Evolutionary conservation across 202 grass and related monocot genomes (phyloP).

Genomic region (Dendrocalamus latiflorus): DNA sequence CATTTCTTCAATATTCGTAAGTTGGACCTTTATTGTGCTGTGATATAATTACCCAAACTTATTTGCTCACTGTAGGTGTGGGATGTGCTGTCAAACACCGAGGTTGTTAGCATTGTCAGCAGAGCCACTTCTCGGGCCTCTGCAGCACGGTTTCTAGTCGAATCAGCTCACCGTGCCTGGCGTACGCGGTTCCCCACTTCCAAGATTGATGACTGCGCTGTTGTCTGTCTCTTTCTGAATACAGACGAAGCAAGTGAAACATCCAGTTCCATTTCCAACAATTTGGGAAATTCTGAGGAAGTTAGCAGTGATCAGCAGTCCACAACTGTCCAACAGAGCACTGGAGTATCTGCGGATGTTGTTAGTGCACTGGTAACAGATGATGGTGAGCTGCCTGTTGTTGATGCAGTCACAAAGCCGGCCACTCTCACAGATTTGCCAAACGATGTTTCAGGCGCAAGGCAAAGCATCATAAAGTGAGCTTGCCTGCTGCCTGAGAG

Average conservation of each 20-base stretch:
- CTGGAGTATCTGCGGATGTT: conserved; percentile 30
- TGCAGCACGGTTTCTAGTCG: conserved; percentile 66
- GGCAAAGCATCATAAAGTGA: conserved; percentile 24
- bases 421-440: conserved; percentile 22
- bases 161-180: conserved; percentile 70
- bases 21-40: not conserved
- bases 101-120: conserved; percentile 71
- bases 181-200: conserved; percentile 65
- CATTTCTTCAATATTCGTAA: conserved; percentile 6
- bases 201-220: conserved; percentile 77
- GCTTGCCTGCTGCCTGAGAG: conserved; percentile 15
- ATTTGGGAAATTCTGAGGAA: conserved; percentile 34
- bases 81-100: conserved; percentile 84
- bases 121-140: conserved; percentile 44
- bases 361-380: conserved; percentile 27
- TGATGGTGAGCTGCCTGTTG: conserved; percentile 12
- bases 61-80: conserved; percentile 52
- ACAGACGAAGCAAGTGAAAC: conserved; percentile 27
- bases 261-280: conserved; percentile 22
- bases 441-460: conserved; percentile 37
- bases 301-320: conserved; percentile 20
- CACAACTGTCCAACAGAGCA: conserved; percentile 24
- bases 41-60: not conserved
- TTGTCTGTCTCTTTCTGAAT: conserved; percentile 88
- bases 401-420: conserved; percentile 32